A percentile compares a stretch with the other conserved stretches of the same genome.
Conservation (phyloP, 2,329 filamentous ascomycete genomes). For the Rachicladosporium sp. region DNA sequence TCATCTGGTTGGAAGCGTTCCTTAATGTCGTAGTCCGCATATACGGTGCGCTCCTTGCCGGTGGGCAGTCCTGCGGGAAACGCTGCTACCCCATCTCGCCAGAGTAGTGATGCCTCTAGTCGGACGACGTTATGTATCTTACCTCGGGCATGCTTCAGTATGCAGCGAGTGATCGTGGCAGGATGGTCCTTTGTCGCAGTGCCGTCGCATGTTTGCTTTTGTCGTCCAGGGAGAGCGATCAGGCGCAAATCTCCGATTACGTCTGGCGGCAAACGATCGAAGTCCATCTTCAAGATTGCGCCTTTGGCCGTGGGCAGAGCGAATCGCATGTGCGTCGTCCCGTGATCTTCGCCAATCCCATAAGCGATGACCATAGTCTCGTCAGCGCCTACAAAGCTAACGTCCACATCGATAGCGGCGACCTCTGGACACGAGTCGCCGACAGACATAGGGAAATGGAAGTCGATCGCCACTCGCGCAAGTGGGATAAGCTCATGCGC, state of each 20-base stretch:
- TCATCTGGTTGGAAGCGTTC: slow-evolving; percentile 10
- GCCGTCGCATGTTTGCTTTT: slow-evolving; percentile 3
- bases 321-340: slow-evolving; percentile 11
- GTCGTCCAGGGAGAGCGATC: slow-evolving; percentile 9
- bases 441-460: slow-evolving; percentile 16
- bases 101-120: slow-evolving; percentile 15
- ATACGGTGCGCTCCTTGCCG: slow-evolving; percentile 10
- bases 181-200: slow-evolving; percentile 8
- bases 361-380: slow-evolving; percentile 10
- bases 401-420: slow-evolving; percentile 9
- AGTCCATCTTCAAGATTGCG: slow-evolving; percentile 16
- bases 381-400: slow-evolving; percentile 11
- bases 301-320: slow-evolving; percentile 7
- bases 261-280: slow-evolving; percentile 7
- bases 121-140: slow-evolving; percentile 15
- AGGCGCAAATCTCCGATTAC: slow-evolving; percentile 9
- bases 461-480: slow-evolving; percentile 16
- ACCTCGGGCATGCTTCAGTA: slow-evolving; percentile 14
- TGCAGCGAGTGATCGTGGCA: slow-evolving; percentile 10
- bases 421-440: slow-evolving; percentile 3
- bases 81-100: slow-evolving; percentile 21
- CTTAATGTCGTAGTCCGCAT: slow-evolving; percentile 16
- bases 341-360: slow-evolving; percentile 9
- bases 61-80: slow-evolving; percentile 16
- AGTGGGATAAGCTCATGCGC: slow-evolving; percentile 11